Evolutionary conservation across 257 asterid genomes (phyloP).

Genomic region (Solanum phureja): DNA sequence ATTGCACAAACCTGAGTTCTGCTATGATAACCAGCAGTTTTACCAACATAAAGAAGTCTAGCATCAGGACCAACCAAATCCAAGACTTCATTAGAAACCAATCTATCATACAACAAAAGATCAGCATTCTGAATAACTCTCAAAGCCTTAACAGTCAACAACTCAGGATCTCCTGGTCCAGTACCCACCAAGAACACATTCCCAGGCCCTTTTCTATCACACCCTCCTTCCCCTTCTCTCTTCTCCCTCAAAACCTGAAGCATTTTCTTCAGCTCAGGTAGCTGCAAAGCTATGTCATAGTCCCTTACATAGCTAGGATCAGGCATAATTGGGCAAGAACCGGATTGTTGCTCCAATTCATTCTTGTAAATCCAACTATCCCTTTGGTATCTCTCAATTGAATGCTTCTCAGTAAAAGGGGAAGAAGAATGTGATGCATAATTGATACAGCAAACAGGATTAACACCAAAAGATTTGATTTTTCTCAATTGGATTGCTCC

Average conservation of each 20-base stretch:
- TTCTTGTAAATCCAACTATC: constrained; percentile 77
- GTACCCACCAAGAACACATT: constrained; percentile 96
- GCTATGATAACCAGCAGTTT: constrained; percentile 97
- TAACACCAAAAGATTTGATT: constrained; percentile 6
- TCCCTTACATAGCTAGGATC: constrained; percentile 54
- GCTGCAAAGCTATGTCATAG: constrained; percentile 64
- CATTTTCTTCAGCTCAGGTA: constrained; percentile 76
- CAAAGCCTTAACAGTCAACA: constrained; percentile 81
- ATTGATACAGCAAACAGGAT: constrained; percentile 15
- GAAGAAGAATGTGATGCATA: constrained; percentile 43
- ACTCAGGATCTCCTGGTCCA: constrained; percentile 94
- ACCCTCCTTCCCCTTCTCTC: constrained; percentile 37
- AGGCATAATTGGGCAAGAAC: constrained; percentile 33
- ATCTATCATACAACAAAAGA: constrained; percentile 80
- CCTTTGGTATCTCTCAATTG: constrained; percentile 63
- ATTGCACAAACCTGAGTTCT: constrained; percentile 74
- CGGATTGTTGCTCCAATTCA: constrained; percentile 36
- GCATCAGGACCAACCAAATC: constrained; percentile 69
- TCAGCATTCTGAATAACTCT: constrained; percentile 78
- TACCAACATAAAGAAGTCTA: constrained; percentile 93
- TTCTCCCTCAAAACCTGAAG: constrained; percentile 65
- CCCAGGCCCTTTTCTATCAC: constrained; percentile 41
- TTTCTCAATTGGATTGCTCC: constrained; percentile 24
- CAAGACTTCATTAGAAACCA: constrained; percentile 90
- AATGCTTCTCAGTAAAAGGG: constrained; percentile 89